phyloP scores from a whole-genome alignment of 768 basidiomycete genomes.

The Tricholoma furcatifolium region DNA sequence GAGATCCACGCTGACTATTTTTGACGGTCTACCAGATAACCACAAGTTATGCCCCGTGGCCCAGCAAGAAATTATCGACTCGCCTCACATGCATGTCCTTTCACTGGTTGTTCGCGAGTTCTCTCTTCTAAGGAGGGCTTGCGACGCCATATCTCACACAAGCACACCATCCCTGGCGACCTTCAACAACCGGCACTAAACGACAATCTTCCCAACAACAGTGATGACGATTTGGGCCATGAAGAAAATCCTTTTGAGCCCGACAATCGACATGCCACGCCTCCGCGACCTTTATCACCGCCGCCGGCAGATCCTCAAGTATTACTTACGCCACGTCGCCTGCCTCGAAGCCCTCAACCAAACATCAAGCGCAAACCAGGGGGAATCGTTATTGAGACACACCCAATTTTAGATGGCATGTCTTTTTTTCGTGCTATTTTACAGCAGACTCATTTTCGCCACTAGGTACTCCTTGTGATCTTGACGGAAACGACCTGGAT shows the following conservation, averaged over 20 bases:
- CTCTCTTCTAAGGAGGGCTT: background rate
- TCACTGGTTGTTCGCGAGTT: background rate
- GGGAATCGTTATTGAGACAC: background rate
- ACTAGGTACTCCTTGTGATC: constrained; percentile 7
- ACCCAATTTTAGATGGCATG: constrained; percentile 5
- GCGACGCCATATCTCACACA: background rate
- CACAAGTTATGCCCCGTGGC: background rate
- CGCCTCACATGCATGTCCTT: background rate
- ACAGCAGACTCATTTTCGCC: background rate
- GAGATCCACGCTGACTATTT: background rate
- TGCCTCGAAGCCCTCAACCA: background rate
- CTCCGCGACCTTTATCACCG: background rate
- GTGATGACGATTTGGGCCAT: background rate
- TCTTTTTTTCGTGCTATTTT: background rate
- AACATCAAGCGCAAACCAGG: background rate
- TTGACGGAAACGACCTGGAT: background rate
- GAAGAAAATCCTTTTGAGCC: background rate
- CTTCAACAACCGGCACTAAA: background rate
- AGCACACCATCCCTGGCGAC: background rate
- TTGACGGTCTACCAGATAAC: background rate
- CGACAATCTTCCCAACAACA: background rate
- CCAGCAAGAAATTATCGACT: background rate
- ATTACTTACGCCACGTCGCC: background rate
- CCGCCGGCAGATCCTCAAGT: background rate
- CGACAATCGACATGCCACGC: background rate